Conservation (phyloP, 176 grass and related monocot genomes). For the Elymus sibiricus region DNA sequence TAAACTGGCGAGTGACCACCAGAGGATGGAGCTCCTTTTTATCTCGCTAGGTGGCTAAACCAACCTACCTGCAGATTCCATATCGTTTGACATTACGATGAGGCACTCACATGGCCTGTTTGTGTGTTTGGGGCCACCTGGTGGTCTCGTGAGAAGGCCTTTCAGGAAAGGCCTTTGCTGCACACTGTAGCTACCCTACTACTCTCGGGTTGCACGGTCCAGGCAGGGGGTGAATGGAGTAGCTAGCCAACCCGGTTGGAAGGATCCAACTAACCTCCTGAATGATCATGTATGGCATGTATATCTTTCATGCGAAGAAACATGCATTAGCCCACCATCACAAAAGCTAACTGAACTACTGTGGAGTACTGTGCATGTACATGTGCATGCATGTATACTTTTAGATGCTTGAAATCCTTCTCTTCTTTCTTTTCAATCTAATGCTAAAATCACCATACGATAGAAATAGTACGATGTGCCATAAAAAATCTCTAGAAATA, state of each 20-base stretch:
- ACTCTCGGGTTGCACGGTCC: not conserved
- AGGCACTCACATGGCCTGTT: conserved; percentile 54
- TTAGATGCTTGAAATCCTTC: not conserved
- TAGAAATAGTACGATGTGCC: no score
- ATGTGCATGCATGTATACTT: conserved; percentile 3
- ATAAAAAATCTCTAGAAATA: no score
- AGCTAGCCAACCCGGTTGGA: conserved; percentile 25
- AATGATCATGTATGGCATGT: conserved; percentile 33
- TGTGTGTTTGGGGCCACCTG: not conserved
- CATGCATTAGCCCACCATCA: conserved; percentile 31
- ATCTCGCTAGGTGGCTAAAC: not conserved
- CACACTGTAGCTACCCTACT: not conserved
- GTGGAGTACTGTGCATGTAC: not conserved
- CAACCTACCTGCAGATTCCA: not conserved
- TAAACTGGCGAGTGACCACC: conserved; percentile 21
- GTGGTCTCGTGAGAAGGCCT: conserved; percentile 36
- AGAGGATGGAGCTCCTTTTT: not conserved
- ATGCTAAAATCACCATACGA: not conserved
- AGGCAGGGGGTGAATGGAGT: not conserved
- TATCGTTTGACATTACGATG: conserved; percentile 32
- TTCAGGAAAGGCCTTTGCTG: conserved; percentile 24
- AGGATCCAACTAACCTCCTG: conserved; percentile 38
- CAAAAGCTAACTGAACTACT: conserved; percentile 23
- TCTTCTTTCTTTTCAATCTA: not conserved
- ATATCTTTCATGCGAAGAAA: not conserved